Base-by-base conservation (phyloP, 164 flowering plant species). In the Vitis rotundifolia region DNA sequence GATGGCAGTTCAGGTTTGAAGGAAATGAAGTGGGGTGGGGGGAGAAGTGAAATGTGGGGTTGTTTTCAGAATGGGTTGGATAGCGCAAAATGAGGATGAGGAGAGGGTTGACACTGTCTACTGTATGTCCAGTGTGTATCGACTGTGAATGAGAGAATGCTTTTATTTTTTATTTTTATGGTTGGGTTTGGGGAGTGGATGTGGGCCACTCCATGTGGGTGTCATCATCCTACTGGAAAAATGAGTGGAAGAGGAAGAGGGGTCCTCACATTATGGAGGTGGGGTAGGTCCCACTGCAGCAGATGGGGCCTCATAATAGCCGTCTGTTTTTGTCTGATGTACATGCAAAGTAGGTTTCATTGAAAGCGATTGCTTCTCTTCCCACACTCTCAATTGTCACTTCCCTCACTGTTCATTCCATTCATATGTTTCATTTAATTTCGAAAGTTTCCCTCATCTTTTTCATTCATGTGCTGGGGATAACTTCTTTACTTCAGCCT, bases 21-120 rank as follows among this genome's bases (percentile, higher is more conserved):
- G 44, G 44, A 6, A 6, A 53, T 11, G n/a, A 18, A 53, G 26
- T 22, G 26, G 26, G 26, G 26, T 22, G 26, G 26, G 26, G 22
- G 0, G 22, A 22, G 26, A 1, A 22, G 2, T 22, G 26, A 22
- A 22, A 22, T 22, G 82, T 68, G 50, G 58, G 66, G 77, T 76
- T 68, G 75, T 59, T 79, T 76, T 79, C 79, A 61, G 59, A 29
- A 58, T 67, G 75, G 75, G 79, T 18, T 52, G 73, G 61, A 56
- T 31, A 31, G 13, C 5, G 37, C 18, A 60, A 61, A 59, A 49
- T 55, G 54, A 61, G 53, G 70, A 59, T 44, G 15, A 37, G 14
- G 28, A 13, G 29, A 67, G 22, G 19, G 6, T 62, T 11, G 52
- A 10, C 59, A 48, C 66, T 49, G 64, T 2, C 59, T 2, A 37